Evolutionary conservation across 257 asterid genomes (phyloP), one percentile per base, ranked within the genome.

Genomic region (Scutellaria galericulata): DNA sequence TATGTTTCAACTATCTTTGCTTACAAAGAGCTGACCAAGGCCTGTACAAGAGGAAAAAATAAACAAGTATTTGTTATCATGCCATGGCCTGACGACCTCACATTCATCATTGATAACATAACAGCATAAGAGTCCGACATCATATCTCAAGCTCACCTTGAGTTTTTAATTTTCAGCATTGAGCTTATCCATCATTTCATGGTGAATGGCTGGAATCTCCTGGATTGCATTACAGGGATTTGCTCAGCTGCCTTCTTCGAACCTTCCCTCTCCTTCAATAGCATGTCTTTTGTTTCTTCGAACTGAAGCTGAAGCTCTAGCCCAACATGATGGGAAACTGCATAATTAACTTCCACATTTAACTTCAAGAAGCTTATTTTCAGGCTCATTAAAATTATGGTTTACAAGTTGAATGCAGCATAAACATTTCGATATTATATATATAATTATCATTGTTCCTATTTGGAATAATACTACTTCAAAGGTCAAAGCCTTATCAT

Each of bases 191-290:
- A 84, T 92, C 83, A 86, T 40, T 66, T 84, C 97, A 80, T 95
- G 92, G 83, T 95, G 96, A 75, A 95, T 77, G 65, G 90, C 94
- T 0, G 98, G 97, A 75, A 92, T 74, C 85, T 95, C 98, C 85
- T n/a, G n/a, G n/a, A n/a, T n/a, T 90, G 89, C 79, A 95, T 82
- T 27, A 81, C 82, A 50, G 98, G 96, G 55, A 76, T 75, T 74
- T 83, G 78, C 83, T 95, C 91, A 9, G 86, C 89, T 64, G 77
- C 96, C 60, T 18, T 61, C 79, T 85, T 85, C 20, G 85, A 86
- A 65, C 80, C 77, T 78, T 90, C 96, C 46, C 73, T 83, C 81
- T 95, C 96, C 87, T 87, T 90, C 68, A 77, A 59, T 46, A 88
- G 88, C 84, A 68, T 78, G 74, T 87, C 89, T 74, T 95, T 85